These are phyloP conservation scores for Sporothrix brunneoviolacea DNA, from an alignment of 2,329 filamentous ascomycete genomes.

Conservation along the genomic window DNA sequence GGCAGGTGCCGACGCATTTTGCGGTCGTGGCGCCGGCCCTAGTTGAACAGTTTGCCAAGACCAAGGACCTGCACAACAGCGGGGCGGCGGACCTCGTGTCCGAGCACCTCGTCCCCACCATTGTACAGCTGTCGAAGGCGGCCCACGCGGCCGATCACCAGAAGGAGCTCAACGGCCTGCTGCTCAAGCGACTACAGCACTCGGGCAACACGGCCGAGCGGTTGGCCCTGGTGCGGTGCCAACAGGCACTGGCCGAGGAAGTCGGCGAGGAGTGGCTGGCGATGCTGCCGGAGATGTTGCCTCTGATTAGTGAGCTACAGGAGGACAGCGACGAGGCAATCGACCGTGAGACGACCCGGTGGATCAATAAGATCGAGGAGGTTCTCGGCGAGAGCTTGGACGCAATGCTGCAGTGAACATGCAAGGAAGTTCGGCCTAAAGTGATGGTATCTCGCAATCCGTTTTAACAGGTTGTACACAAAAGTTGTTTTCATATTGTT, in stretches of 20 bases:
- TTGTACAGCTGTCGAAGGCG: conserved; percentile 72
- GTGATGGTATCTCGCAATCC: too few relatives aligned
- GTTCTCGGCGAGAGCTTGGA: conserved; percentile 87
- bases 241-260: conserved; percentile 67
- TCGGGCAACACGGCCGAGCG: conserved; percentile 65
- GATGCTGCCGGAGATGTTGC: conserved; percentile 89
- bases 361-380: conserved; percentile 86
- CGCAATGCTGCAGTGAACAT: conserved; percentile 72
- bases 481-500: not conserved
- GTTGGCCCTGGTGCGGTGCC: conserved; percentile 72
- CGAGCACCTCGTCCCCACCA: conserved; percentile 60
- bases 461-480: not conserved
- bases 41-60: conserved; percentile 56
- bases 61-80: conserved; percentile 19
- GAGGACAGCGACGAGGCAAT: conserved; percentile 95
- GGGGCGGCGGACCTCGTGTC: conserved; percentile 28
- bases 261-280: conserved; percentile 91
- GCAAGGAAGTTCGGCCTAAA: not conserved
- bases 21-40: conserved; percentile 62
- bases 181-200: conserved; percentile 68
- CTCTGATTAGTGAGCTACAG: conserved; percentile 89
- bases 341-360: conserved; percentile 79
- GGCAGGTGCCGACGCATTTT: conserved; percentile 88
- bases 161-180: conserved; percentile 73
- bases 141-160: conserved; percentile 84